Evolutionary conservation across 1,139 yeast genomes (phyloP).

Genomic region (Candida neerlandica): DNA sequence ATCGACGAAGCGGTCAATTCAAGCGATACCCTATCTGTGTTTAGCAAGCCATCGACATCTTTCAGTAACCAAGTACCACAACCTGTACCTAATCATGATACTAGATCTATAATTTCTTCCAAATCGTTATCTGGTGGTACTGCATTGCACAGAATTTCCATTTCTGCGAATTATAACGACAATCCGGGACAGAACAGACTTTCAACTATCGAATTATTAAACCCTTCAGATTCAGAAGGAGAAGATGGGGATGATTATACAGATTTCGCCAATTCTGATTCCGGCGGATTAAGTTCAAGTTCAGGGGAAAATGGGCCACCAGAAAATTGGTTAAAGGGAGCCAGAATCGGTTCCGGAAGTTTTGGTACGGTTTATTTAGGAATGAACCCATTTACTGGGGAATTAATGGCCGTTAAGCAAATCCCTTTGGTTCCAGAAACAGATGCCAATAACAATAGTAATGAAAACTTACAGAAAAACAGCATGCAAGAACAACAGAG

Average conservation of each 20-base stretch:
- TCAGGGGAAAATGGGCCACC: constrained; percentile 46
- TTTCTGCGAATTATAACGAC: constrained; percentile 37
- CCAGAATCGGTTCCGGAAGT: constrained; percentile 91
- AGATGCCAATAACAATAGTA: constrained; percentile 28
- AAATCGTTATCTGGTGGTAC: constrained; percentile 14
- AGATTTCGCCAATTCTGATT: constrained; percentile 5
- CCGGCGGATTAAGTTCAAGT: constrained; percentile 6
- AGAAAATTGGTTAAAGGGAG: constrained; percentile 88
- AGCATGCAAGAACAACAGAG: constrained; percentile 81
- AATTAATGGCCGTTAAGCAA: constrained; percentile 95
- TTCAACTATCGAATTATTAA: constrained; percentile 53
- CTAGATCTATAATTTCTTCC: constrained; percentile 19
- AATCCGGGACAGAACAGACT: constrained; percentile 35
- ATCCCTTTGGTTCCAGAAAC: constrained; percentile 63
- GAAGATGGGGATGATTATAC: constrained; percentile 19
- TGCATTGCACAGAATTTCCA: constrained; percentile 31
- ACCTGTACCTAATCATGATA: constrained; percentile 17
- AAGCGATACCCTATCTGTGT: constrained; percentile 25
- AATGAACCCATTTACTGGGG: constrained; percentile 90
- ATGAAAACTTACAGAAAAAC: constrained; percentile 48
- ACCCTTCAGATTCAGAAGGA: constrained; percentile 35
- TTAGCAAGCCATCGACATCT: constrained; percentile 26
- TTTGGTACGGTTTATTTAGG: constrained; percentile 94
- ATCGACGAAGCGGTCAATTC: constrained; percentile 56
- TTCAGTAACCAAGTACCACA: constrained; percentile 10